These are phyloP conservation scores for Knoxia roxburghii DNA, from an alignment of 257 asterid species.

Conservation along the genomic window DNA sequence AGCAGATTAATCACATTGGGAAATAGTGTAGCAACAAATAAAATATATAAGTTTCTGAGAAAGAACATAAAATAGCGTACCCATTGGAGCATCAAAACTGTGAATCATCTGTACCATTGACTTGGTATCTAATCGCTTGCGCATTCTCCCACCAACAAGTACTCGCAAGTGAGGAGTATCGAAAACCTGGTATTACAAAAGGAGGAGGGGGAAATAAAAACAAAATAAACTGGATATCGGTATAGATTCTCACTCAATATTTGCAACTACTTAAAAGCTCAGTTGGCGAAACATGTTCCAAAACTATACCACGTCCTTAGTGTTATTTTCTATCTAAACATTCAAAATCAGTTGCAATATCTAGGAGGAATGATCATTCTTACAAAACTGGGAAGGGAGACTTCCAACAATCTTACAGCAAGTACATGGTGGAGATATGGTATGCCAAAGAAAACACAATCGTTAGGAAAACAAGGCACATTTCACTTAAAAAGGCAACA, in stretches of 20 bases:
- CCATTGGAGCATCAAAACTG: conserved; percentile 65
- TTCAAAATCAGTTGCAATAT: background rate
- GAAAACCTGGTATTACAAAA: conserved; percentile 42
- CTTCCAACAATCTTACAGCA: background rate
- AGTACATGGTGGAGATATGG: background rate
- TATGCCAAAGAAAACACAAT: background rate
- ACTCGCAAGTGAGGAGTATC: conserved; percentile 71
- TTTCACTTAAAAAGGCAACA: background rate
- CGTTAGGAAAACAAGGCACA: background rate
- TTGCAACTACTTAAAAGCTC: background rate
- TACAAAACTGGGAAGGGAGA: background rate
- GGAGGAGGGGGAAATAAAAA: no score
- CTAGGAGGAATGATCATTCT: background rate
- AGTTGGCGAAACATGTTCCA: no score
- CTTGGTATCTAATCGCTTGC: conserved; percentile 68
- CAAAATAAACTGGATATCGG: background rate
- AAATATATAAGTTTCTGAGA: background rate
- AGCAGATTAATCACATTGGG: background rate
- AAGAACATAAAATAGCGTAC: conserved; percentile 26
- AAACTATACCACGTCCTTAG: no score
- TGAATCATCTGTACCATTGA: conserved; percentile 68
- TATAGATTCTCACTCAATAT: background rate
- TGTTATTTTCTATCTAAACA: background rate
- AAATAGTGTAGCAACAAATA: background rate
- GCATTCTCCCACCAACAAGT: conserved; percentile 49